Conservation (phyloP, 345 rosid genomes). For the Pistacia integerrima region DNA sequence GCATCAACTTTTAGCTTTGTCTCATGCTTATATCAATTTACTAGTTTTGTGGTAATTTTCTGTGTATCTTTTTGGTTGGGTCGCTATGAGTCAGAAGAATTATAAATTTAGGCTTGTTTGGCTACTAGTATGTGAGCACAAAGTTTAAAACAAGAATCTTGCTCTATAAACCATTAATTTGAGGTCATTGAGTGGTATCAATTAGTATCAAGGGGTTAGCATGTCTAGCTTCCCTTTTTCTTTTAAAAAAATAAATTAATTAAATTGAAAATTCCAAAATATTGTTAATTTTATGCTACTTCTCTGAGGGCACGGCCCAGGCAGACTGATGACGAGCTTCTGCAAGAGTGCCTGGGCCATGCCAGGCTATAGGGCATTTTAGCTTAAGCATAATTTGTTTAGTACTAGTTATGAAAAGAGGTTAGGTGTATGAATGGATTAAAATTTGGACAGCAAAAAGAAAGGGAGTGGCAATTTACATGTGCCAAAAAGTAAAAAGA, state of each 20-base stretch:
- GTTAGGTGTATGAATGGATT: neutral
- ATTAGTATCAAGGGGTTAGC: neutral
- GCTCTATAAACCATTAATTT: neutral
- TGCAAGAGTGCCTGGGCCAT: neutral
- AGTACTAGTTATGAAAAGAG: neutral
- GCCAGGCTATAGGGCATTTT: neutral
- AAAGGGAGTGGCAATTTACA: neutral
- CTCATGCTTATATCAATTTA: neutral
- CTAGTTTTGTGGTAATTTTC: neutral
- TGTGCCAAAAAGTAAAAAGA: neutral
- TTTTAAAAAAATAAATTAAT: neutral
- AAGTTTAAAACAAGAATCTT: neutral
- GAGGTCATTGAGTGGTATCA: neutral
- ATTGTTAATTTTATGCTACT: neutral
- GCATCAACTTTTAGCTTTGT: neutral
- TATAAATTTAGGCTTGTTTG: neutral
- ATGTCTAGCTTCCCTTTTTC: neutral
- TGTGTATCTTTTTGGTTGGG: neutral
- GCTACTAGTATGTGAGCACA: neutral
- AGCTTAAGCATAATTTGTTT: slow-evolving; percentile 5
- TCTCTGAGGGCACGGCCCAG: neutral
- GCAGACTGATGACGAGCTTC: neutral
- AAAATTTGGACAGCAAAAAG: neutral
- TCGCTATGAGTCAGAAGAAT: neutral
- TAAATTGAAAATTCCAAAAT: neutral